Base-by-base conservation (phyloP, 2,329 filamentous ascomycete species). In the Curvularia eragrostidis region DNA sequence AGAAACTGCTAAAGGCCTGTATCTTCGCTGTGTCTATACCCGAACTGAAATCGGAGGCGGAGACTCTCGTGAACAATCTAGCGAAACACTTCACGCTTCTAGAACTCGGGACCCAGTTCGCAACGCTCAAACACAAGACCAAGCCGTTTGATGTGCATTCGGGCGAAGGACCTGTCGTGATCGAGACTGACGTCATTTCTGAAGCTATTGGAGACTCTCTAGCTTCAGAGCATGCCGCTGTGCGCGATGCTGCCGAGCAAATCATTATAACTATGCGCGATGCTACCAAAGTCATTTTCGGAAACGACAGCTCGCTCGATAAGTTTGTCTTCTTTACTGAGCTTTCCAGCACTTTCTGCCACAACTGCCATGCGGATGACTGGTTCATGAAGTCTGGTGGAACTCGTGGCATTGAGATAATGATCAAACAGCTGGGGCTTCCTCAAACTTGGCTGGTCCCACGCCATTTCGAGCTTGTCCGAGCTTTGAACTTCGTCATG, bases 381-480 rank as follows among this genome's bases (percentile, higher is more conserved):
- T 99, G 96, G 95, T 99, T 97, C 72, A 93, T 93, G 51, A 99
- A 99, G 78, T 91, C 93, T 36, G 95, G 94, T 48, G 95, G 95
- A 38, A 93, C 91, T 52, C 80, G 94, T 19, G 96, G 96, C 54
- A 97, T 99, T 69, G 89, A 91, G 70, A 89, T 96, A 55, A 81
- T 99, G 56, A 88, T 94, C 30, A 94, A 91, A 2, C 89, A 94
- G 66, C 82, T 98, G 54, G 88, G 94, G 52, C 83, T 99, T 46
- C 92, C 92, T 41, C 91, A 96, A 69, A 75, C 81, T 1, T 99
- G 95, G 92, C 83, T 99, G 32, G 83, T 87, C 19, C 85, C 89
- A 12, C 90, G 92, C 67, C 93, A 97, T 72, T 86, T 90, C 52
- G 93, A 98, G 57, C 93, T 97, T 67, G 89, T 95, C 57, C 88